Evolutionary conservation across 352 stramenopile species (phyloP), one percentile per base, ranked within the genome.

Genomic region (Globisporangium viniferum): DNA sequence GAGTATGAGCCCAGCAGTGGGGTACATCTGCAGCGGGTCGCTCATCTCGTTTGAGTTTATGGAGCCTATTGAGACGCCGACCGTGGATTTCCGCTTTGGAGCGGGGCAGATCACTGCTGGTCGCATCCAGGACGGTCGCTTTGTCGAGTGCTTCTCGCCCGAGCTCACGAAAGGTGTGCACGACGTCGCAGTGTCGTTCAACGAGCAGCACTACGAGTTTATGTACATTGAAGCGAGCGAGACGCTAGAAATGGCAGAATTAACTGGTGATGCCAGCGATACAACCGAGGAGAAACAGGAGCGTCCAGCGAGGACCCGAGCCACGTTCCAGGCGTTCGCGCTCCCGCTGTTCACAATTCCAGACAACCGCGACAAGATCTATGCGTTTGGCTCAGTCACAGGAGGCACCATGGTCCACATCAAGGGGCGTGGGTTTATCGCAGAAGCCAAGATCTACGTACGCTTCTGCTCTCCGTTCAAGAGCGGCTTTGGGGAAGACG

Each of bases 31-130:
- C 59, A 84, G 79, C 29, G 82, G 82, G 5, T 88, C 82, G 1
- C 48, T 91, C 18, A 68, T 92, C 10, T 87, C 78, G 22, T 92
- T 92, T 36, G 77, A 91, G 58, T 92, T 91, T 60, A 66, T 70
- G 1, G 79, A 87, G 60, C 29, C 61, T 0, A 88, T 92, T 39
- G 79, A 81, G 39, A 89, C 81, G 2, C 69, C 79, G 5, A 91
- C 73, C 0, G 77, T 92, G 2, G 75, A 89, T 55, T 87, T 92
- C 46, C 78, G 82, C 6, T 92, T 92, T 60, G 82, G 81, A 3
- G 63, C 66, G 0, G 78, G 64, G 44, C 66, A 76, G 29, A 68
- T 64, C 27, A 82, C 64, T 15, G 67, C 44, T n/a, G 80, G 78
- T 0, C 64, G 78, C 27, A 70, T 86, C 22, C 74, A 72, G 15